A percentile compares a stretch with the other conserved stretches of the same genome.
phyloP scores from a whole-genome alignment of 2,329 filamentous ascomycete species.

The Phoma sp. region DNA sequence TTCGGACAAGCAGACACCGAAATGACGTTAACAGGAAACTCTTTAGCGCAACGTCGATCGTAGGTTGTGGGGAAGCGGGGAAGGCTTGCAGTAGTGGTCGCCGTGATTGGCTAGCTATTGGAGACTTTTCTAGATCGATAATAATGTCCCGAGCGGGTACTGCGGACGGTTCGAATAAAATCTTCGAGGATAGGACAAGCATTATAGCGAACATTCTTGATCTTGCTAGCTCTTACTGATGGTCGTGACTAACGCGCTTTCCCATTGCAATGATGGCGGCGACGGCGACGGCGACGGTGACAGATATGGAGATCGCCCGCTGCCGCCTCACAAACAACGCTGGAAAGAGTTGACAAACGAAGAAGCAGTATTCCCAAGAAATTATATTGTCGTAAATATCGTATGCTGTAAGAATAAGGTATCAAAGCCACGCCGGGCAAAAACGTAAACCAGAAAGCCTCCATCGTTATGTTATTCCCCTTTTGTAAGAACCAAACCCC shows the following conservation, averaged over 20 bases:
- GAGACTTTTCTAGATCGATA: background rate
- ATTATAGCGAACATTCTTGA: background rate
- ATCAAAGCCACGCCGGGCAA: background rate
- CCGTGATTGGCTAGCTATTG: background rate
- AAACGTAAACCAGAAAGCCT: background rate
- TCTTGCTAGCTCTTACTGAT: background rate
- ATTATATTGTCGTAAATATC: background rate
- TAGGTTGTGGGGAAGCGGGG: constrained; percentile 16
- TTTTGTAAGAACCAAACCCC: background rate
- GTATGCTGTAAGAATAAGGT: background rate
- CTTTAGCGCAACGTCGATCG: constrained; percentile 1
- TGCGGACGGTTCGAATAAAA: background rate
- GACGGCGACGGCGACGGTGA: no score
- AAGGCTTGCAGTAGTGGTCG: background rate
- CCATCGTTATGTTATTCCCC: background rate
- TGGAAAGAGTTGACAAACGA: no score
- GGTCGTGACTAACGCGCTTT: no score
- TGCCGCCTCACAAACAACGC: no score
- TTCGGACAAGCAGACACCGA: constrained; percentile 15
- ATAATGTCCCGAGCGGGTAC: background rate
- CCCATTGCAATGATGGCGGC: no score
- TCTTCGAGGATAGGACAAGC: background rate
- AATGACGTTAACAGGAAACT: constrained; percentile 6
- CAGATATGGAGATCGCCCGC: no score
- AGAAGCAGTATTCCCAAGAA: no score